Evolutionary conservation across 768 basidiomycete genomes (phyloP).

Genomic region (Amylocystis lapponica): DNA sequence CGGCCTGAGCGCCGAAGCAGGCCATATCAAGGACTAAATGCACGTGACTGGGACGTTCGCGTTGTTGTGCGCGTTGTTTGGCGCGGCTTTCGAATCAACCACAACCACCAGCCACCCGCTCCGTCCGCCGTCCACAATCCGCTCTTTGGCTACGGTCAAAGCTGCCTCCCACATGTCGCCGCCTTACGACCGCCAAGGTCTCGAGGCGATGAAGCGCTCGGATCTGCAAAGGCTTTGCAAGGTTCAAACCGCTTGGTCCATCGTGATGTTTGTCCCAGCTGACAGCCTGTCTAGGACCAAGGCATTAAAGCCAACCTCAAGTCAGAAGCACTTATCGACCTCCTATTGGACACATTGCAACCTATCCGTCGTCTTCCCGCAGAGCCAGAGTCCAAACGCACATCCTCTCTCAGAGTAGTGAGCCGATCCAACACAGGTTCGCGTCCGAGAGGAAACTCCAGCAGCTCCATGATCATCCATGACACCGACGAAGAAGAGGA

Average conservation of each 20-base stretch:
- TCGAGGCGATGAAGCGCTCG: constrained; percentile 47
- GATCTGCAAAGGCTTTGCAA: constrained; percentile 61
- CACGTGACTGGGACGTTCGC: constrained; percentile 29
- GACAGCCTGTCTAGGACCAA: constrained; percentile 46
- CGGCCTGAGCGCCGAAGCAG: too few species aligned
- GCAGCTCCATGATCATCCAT: constrained; percentile 33
- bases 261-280: constrained; percentile 4
- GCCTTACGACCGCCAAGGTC: constrained; percentile 37
- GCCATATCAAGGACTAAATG: constrained; percentile 4
- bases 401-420: constrained; percentile 28
- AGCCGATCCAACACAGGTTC: constrained; percentile 22
- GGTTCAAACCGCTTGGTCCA: constrained; percentile 29
- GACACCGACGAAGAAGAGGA: constrained; percentile 42
- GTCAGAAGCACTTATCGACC: constrained; percentile 71
- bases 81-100: constrained; percentile 14
- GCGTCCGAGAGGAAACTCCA: constrained; percentile 25
- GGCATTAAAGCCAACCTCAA: constrained; percentile 82
- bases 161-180: constrained; percentile 34
- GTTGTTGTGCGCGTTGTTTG: constrained; percentile 49
- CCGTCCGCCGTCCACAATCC: not conserved
- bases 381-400: constrained; percentile 20
- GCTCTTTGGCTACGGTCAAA: not conserved
- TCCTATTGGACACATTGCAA: constrained; percentile 47
- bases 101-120: constrained; percentile 4
- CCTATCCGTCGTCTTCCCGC: constrained; percentile 17